Percentiles rank a stretch among this genome's conserved stretches.
These are phyloP conservation scores for Hymenochaete sp. DNA, from an alignment of 1,284 basidiomycete species.

Conservation along the genomic window DNA sequence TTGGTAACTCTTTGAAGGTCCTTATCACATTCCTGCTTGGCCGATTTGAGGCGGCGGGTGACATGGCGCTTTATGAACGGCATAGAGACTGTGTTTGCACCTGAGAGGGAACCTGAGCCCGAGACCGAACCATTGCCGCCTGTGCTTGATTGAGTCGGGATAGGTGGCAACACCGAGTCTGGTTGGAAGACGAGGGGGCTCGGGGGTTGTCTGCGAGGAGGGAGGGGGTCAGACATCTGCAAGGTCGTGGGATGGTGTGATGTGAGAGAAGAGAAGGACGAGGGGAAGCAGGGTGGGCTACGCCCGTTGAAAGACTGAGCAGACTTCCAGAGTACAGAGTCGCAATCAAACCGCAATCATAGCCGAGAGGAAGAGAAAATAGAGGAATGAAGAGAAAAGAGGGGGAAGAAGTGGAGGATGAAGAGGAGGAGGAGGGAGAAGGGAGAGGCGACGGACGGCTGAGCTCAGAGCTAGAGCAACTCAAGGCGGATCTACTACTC, in stretches of 20 bases:
- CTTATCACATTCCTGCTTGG: constrained; percentile 94
- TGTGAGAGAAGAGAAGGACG: constrained; percentile 19
- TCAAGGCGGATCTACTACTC: neutral
- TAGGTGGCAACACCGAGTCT: constrained; percentile 49
- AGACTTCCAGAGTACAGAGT: constrained; percentile 12
- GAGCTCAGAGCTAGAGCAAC: neutral
- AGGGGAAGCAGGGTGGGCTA: constrained; percentile 7
- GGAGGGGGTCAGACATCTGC: constrained; percentile 52
- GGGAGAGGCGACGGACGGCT: neutral
- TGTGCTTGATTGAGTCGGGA: constrained; percentile 34
- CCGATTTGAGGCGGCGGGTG: constrained; percentile 83
- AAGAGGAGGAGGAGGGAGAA: neutral
- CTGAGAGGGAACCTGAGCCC: constrained; percentile 36
- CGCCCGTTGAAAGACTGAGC: constrained; percentile 19
- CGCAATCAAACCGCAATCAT: too few species aligned
- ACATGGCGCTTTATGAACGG: constrained; percentile 92
- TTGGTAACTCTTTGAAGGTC: constrained; percentile 88
- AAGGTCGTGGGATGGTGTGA: constrained; percentile 17
- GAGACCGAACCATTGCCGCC: constrained; percentile 33
- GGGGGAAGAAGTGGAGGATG: neutral
- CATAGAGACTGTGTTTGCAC: constrained; percentile 73
- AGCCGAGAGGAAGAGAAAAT: constrained; percentile 25
- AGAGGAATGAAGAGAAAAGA: constrained; percentile 15
- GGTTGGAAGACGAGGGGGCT: constrained; percentile 70
- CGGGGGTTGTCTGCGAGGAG: constrained; percentile 58